Percentiles rank a stretch among this genome's conserved stretches.
phyloP scores from a whole-genome alignment of 1,284 basidiomycete species.

The Sanghuangporus sanghuang region DNA sequence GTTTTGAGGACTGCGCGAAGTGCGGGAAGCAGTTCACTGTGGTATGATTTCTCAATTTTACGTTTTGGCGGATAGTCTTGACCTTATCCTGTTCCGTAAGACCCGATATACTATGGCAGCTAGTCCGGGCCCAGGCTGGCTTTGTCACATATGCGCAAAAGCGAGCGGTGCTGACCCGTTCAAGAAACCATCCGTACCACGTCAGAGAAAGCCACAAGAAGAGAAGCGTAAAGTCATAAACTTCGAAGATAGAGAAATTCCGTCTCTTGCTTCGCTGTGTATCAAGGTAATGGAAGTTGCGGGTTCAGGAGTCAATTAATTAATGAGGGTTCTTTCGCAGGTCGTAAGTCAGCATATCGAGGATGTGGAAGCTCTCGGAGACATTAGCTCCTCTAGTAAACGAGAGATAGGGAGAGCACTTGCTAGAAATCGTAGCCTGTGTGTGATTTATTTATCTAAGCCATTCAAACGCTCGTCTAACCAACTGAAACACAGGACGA shows the following conservation, averaged over 20 bases:
- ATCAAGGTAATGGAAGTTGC: constrained; percentile 51
- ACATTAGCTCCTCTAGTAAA: constrained; percentile 78
- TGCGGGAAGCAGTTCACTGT: constrained; percentile 88
- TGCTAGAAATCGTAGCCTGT: constrained; percentile 84
- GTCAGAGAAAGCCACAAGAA: constrained; percentile 54
- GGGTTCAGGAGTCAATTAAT: too few species aligned
- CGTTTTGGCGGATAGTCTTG: background rate
- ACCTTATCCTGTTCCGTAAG: constrained; percentile 32
- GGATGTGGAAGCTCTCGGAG: constrained; percentile 85
- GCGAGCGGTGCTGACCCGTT: constrained; percentile 74
- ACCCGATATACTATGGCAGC: constrained; percentile 81
- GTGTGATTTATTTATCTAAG: constrained; percentile 29
- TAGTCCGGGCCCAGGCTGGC: constrained; percentile 62
- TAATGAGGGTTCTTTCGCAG: constrained; percentile 31
- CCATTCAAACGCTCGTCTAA: background rate
- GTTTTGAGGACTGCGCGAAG: constrained; percentile 76
- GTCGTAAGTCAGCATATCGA: constrained; percentile 85
- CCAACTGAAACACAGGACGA: constrained; percentile 41
- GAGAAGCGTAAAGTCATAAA: constrained; percentile 62
- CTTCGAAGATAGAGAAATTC: constrained; percentile 68
- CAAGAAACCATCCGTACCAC: constrained; percentile 62
- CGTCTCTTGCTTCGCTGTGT: constrained; percentile 70
- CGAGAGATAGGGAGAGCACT: constrained; percentile 83
- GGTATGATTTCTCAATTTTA: constrained; percentile 42
- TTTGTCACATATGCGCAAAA: constrained; percentile 80